Evolutionary conservation across 2,329 filamentous ascomycete genomes (phyloP).

Genomic region (Oidium heveae): DNA sequence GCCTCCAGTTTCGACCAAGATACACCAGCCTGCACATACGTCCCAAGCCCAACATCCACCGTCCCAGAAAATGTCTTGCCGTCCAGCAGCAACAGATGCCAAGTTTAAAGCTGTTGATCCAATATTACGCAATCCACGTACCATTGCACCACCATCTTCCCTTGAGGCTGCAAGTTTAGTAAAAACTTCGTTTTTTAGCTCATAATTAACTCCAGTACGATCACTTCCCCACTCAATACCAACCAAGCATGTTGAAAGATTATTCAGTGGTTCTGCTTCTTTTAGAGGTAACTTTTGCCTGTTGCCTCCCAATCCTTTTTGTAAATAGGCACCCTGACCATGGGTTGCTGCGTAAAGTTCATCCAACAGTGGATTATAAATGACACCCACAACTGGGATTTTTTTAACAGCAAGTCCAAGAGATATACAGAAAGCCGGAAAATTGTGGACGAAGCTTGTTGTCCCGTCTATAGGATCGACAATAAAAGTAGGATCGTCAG

Average conservation of each 20-base stretch:
- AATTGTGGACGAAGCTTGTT: slow-evolving; percentile 57
- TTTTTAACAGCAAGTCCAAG: slow-evolving; percentile 43
- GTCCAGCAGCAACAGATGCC: slow-evolving; percentile 44
- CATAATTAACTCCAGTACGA: slow-evolving; percentile 43
- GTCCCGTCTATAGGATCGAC: slow-evolving; percentile 66
- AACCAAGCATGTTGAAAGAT: slow-evolving; percentile 37
- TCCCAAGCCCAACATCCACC: slow-evolving; percentile 72
- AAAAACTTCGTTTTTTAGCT: slow-evolving; percentile 42
- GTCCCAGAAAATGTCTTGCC: slow-evolving; percentile 58
- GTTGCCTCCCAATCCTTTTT: slow-evolving; percentile 17
- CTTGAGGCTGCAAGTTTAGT: slow-evolving; percentile 28
- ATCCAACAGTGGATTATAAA: slow-evolving; percentile 57
- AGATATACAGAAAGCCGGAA: slow-evolving; percentile 52
- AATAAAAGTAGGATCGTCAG: slow-evolving; percentile 46
- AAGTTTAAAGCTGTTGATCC: slow-evolving; percentile 55
- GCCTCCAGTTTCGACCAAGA: slow-evolving; percentile 50
- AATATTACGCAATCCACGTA: slow-evolving; percentile 42
- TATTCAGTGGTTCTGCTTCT: slow-evolving; percentile 28
- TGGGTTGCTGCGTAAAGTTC: slow-evolving; percentile 42
- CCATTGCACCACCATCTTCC: slow-evolving; percentile 46
- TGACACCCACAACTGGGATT: slow-evolving; percentile 40
- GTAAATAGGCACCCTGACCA: slow-evolving; percentile 36
- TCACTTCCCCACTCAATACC: slow-evolving; percentile 51
- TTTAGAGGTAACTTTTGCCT: slow-evolving; percentile 21
- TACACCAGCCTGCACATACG: slow-evolving; percentile 59